phyloP scores from a whole-genome alignment of 2,329 filamentous ascomycete species.

The Arthrobotrys musiformis region DNA sequence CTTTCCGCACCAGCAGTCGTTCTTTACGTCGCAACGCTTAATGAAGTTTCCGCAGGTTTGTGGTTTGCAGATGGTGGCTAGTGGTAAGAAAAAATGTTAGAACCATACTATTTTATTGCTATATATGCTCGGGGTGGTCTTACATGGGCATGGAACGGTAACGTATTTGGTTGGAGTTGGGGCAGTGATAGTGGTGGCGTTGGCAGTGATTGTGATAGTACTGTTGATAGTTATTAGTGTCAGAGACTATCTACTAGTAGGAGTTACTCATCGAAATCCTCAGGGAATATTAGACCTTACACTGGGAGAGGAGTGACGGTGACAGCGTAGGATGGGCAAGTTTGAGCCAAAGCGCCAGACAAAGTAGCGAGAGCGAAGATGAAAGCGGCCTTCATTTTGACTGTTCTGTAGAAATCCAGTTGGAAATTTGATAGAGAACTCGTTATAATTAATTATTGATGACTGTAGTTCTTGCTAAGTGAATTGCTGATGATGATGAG shows the following conservation, averaged over 20 bases:
- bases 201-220: conserved; percentile 44
- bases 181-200: conserved; percentile 44
- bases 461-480: neutral
- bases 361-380: conserved; percentile 30
- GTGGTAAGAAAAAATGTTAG: neutral
- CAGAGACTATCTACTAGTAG: neutral
- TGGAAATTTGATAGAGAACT: neutral
- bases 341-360: conserved; percentile 43
- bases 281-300: neutral
- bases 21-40: conserved; percentile 45
- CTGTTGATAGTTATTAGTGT: conserved; percentile 1
- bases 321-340: conserved; percentile 46
- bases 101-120: neutral
- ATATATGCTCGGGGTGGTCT: neutral
- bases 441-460: neutral
- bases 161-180: conserved; percentile 40
- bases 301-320: conserved; percentile 49
- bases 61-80: conserved; percentile 47
- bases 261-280: neutral
- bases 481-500: conserved; percentile 10
- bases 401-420: neutral
- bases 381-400: conserved; percentile 43
- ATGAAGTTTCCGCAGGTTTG: conserved; percentile 51
- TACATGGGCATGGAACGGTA: conserved; percentile 52
- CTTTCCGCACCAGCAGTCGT: conserved; percentile 52